Percentiles rank a stretch among this genome's conserved stretches.
These are phyloP conservation scores for Sarocladiaceae sp. DNA, from an alignment of 2,329 filamentous ascomycete species.

Conservation along the genomic window DNA sequence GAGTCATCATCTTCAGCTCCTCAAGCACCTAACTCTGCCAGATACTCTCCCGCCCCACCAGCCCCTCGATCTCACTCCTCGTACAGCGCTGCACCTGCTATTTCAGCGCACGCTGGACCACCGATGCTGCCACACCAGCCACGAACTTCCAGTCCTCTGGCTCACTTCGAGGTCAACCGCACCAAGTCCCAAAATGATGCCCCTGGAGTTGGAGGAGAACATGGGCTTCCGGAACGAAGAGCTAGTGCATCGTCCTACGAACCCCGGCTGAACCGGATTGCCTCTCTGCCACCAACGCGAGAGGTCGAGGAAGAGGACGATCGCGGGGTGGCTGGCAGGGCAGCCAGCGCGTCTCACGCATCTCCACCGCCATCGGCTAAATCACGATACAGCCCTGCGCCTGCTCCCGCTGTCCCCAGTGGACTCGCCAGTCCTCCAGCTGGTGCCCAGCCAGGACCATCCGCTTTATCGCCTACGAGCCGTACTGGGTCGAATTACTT, in stretches of 20 bases:
- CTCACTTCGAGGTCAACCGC: conserved; percentile 55
- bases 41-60: conserved; percentile 49
- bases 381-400: conserved; percentile 35
- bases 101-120: conserved; percentile 29
- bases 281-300: conserved; percentile 56
- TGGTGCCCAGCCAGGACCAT: conserved; percentile 26
- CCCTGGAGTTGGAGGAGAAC: conserved; percentile 9
- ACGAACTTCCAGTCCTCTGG: conserved; percentile 61
- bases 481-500: conserved; percentile 46
- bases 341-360: conserved; percentile 21
- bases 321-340: conserved; percentile 20
- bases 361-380: conserved; percentile 20
- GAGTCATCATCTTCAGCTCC: conserved; percentile 33
- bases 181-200: conserved; percentile 36
- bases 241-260: conserved; percentile 52
- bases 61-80: conserved; percentile 5
- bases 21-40: conserved; percentile 32
- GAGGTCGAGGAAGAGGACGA: conserved; percentile 59
- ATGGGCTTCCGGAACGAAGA: conserved; percentile 39
- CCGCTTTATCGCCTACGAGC: conserved; percentile 52
- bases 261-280: conserved; percentile 47
- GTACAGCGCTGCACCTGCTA: conserved; percentile 18
- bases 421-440: conserved; percentile 41
- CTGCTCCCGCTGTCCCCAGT: conserved; percentile 29
- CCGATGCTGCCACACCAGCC: conserved; percentile 54